A percentile compares a stretch with the other conserved stretches of the same genome.
Conservation (phyloP, 2,329 filamentous ascomycete genomes). For the Fusarium coffeatum region DNA sequence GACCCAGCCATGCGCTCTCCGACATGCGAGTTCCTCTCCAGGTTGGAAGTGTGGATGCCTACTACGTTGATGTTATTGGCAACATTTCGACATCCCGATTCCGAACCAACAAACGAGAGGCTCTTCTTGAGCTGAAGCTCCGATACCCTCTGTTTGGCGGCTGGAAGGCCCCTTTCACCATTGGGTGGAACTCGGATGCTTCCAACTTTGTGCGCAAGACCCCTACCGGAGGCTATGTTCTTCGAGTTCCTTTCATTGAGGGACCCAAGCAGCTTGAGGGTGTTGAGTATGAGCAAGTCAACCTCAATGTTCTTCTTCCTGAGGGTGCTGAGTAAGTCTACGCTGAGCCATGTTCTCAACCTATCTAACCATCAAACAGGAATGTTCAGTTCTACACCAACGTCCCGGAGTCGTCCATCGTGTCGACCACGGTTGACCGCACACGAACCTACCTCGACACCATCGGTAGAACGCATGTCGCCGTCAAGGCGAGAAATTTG, state of each 20-base stretch:
- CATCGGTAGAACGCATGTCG: conserved; percentile 83
- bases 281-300: conserved; percentile 83
- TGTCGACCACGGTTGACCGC: conserved; percentile 68
- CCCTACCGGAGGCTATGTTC: conserved; percentile 76
- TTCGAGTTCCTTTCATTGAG: conserved; percentile 93
- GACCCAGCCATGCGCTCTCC: conserved; percentile 81
- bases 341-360: not conserved
- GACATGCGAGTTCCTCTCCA: conserved; percentile 84
- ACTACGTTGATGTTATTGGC: conserved; percentile 96
- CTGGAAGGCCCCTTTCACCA: conserved; percentile 97
- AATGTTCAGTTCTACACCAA: conserved; percentile 82
- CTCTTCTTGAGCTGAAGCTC: conserved; percentile 89
- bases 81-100: conserved; percentile 96
- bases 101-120: conserved; percentile 79
- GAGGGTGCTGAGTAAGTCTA: conserved; percentile 84
- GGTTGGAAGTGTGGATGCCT: conserved; percentile 84
- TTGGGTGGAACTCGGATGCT: conserved; percentile 94
- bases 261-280: conserved; percentile 89
- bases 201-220: conserved; percentile 78
- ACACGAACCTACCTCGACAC: conserved; percentile 96
- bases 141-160: conserved; percentile 96
- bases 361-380: conserved; percentile 62
- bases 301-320: conserved; percentile 85
- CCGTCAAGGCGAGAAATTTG: conserved; percentile 83
- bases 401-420: conserved; percentile 72